Conservation (phyloP, 495 filamentous ascomycete genomes). For the Endocarpon pusillum region DNA sequence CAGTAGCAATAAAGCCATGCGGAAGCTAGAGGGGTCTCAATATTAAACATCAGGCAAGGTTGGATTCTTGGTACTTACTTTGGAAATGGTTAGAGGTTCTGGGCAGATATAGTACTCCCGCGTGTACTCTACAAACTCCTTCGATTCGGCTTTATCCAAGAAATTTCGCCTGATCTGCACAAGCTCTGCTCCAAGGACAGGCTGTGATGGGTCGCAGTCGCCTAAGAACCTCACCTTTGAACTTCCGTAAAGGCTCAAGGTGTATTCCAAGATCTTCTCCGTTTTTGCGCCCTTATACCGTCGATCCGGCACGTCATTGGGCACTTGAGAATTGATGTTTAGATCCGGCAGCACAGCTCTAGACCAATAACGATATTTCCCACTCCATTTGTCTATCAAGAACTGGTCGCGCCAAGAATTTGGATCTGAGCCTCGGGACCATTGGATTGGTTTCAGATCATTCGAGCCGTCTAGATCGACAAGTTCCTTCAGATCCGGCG, state of each 20-base stretch:
- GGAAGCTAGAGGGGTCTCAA: slow-evolving; percentile 39
- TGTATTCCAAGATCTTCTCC: slow-evolving; percentile 49
- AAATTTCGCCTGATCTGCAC: slow-evolving; percentile 66
- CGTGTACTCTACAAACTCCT: slow-evolving; percentile 27
- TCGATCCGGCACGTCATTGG: slow-evolving; percentile 28
- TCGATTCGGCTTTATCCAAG: slow-evolving; percentile 42
- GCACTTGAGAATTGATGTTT: slow-evolving; percentile 35
- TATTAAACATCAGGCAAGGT: not conserved
- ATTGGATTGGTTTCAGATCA: slow-evolving; percentile 32
- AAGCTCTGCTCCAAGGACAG: slow-evolving; percentile 58
- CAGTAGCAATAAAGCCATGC: slow-evolving; percentile 42
- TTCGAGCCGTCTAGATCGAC: slow-evolving; percentile 50
- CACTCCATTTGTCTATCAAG: slow-evolving; percentile 58
- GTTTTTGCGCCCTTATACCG: slow-evolving; percentile 35
- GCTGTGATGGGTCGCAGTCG: slow-evolving; percentile 42
- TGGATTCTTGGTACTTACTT: slow-evolving; percentile 31
- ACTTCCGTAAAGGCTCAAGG: slow-evolving; percentile 38
- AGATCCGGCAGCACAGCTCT: slow-evolving; percentile 20
- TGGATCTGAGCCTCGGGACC: slow-evolving; percentile 33
- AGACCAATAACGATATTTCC: slow-evolving; percentile 35
- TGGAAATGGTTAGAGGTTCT: slow-evolving; percentile 53
- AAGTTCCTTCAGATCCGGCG: slow-evolving; percentile 7
- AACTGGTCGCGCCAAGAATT: slow-evolving; percentile 45
- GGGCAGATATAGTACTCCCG: slow-evolving; percentile 31
- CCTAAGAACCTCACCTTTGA: slow-evolving; percentile 24